phyloP scores from a whole-genome alignment of 2,329 filamentous ascomycete species.

The Botrytis deweyae region DNA sequence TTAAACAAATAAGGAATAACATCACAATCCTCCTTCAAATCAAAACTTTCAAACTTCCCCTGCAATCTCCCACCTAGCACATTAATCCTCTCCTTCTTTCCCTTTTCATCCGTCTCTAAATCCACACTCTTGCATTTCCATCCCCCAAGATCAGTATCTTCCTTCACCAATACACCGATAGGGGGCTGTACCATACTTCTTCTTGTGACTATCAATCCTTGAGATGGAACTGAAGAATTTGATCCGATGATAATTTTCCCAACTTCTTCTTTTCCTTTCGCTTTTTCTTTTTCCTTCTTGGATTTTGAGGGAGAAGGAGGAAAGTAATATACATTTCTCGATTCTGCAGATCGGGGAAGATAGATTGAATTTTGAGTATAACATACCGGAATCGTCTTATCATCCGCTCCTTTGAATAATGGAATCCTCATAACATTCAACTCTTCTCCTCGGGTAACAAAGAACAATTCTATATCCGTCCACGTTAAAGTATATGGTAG shows the following conservation, averaged over 20 bases:
- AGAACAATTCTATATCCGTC: constrained; percentile 3
- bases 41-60: constrained; percentile 18
- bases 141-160: constrained; percentile 5
- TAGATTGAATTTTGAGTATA: constrained; percentile 2
- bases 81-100: not conserved
- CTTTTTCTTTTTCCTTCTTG: not conserved
- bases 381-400: not conserved
- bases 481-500: constrained; percentile 10
- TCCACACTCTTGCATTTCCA: constrained; percentile 3
- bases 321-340: constrained; percentile 18
- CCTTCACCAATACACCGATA: constrained; percentile 9
- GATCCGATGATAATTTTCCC: constrained; percentile 2
- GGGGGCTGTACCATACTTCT: constrained; percentile 1
- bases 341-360: not conserved
- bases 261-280: constrained; percentile 4
- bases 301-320: not conserved
- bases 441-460: not conserved
- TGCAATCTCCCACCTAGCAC: constrained; percentile 5
- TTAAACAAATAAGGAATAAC: constrained; percentile 14
- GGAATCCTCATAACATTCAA: constrained; percentile 9
- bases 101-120: not conserved
- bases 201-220: not conserved
- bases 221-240: constrained; percentile 10
- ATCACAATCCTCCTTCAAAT: constrained; percentile 21
- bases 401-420: not conserved